Base-by-base conservation (phyloP, 2,329 filamentous ascomycete genomes). In the Lecanicillium sp. region DNA sequence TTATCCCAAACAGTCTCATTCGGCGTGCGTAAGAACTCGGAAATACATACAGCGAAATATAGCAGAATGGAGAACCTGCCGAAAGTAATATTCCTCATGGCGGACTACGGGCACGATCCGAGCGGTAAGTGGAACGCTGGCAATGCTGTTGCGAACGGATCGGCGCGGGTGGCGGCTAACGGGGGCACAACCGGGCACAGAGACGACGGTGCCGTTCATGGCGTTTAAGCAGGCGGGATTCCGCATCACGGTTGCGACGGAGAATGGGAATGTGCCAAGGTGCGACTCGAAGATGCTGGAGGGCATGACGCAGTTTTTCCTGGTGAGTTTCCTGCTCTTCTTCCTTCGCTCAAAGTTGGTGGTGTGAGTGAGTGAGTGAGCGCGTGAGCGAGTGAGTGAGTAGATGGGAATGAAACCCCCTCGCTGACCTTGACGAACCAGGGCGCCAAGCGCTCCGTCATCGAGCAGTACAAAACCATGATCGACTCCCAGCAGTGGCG, bases 71-170 rank as follows among this genome's bases (percentile, higher is more conserved):
- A n/a, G n/a, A n/a, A n/a, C 19, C 58, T 60, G 58, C 53, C 51
- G 27, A 73, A 70, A 52, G 67, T 67, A 20, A 55, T 75, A 32
- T 68, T 77, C 36, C 54, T 75, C 45, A 77, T 78, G 73, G 68
- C 74, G 35, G 74, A 78, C 55, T 77, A 77, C 52, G 74, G 74
- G 36, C 72, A 78, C 54, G 75, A 78, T 53, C 75, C 75, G 2
- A 77, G 74, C 37, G 73, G 75, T 77, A 53, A 32, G 53, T 43
- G n/a, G n/a, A n/a, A n/a, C n/a, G n/a, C 15, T 36, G 11, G 14
- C 14, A 23, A 23, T 10, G n/a, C 14, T n/a, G 6, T 21, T 40
- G 20, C 26, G 9, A 30, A 32, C 38, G 39, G n/a, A n/a, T n/a
- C n/a, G n/a, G n/a, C n/a, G n/a, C n/a, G n/a, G n/a, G n/a, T n/a